A percentile compares a stretch with the other conserved stretches of the same genome.
These are phyloP conservation scores for Amaranthus tricolor DNA, from an alignment of 179 eudicot genomes.

Conservation along the genomic window DNA sequence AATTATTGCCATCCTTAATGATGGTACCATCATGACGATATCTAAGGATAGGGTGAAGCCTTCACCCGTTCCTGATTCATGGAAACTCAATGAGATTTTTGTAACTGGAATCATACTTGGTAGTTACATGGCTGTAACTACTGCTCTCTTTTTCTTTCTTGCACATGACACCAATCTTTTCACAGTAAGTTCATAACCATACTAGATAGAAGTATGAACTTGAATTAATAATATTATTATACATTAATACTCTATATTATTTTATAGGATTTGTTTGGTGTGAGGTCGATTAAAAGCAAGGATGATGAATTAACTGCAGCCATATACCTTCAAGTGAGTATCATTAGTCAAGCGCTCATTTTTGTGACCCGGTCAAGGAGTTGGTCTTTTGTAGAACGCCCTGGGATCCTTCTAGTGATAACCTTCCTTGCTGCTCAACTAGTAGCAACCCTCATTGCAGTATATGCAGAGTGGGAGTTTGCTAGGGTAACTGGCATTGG, in stretches of 20 bases:
- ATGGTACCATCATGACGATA: constrained; percentile 94
- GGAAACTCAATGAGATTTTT: constrained; percentile 90
- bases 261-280: constrained; percentile 46
- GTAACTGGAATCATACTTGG: constrained; percentile 80
- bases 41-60: constrained; percentile 92
- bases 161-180: constrained; percentile 63
- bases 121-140: constrained; percentile 62
- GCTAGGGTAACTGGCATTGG: constrained; percentile 66
- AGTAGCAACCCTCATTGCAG: constrained; percentile 64
- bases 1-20: constrained; percentile 81
- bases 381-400: constrained; percentile 84
- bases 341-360: constrained; percentile 85
- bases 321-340: constrained; percentile 92
- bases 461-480: constrained; percentile 64
- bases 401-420: constrained; percentile 56
- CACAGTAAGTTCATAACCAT: constrained; percentile 33
- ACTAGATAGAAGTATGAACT: not conserved
- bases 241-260: not conserved
- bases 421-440: constrained; percentile 78
- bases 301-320: constrained; percentile 65
- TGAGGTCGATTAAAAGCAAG: constrained; percentile 43
- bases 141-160: constrained; percentile 73
- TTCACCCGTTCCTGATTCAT: constrained; percentile 79
- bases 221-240: not conserved
- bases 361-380: constrained; percentile 87